phyloP scores from a whole-genome alignment of 306 rosid genomes.

The Ormosia semicastrata region DNA sequence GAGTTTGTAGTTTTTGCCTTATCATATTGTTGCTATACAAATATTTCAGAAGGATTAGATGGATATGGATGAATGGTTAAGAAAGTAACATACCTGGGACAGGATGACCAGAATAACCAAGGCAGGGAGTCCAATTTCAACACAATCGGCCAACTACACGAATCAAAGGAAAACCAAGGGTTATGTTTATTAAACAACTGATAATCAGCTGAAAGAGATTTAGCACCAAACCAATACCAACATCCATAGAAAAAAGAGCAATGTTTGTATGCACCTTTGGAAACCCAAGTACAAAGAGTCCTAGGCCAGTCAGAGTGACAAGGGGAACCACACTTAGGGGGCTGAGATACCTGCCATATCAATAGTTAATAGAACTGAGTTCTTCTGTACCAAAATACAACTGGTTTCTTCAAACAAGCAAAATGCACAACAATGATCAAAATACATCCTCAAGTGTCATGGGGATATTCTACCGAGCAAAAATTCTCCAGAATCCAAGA shows the following conservation, averaged over 20 bases:
- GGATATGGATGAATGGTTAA: neutral
- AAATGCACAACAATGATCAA: neutral
- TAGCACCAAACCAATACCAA: neutral
- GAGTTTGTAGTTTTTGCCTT: neutral
- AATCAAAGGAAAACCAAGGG: conserved; percentile 28
- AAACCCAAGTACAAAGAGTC: conserved; percentile 66
- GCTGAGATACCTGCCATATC: conserved; percentile 67
- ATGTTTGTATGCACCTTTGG: conserved; percentile 50
- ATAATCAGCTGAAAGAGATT: conserved; percentile 2
- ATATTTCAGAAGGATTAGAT: neutral
- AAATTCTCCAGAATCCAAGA: conserved; percentile 80
- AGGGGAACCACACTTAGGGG: conserved; percentile 84
- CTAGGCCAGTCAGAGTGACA: conserved; percentile 83
- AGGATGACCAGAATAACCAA: conserved; percentile 62
- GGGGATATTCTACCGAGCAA: conserved; percentile 50
- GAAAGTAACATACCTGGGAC: conserved; percentile 60
- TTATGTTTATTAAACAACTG: conserved; percentile 17
- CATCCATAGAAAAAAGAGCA: neutral
- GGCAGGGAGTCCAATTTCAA: conserved; percentile 93
- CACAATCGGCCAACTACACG: conserved; percentile 72
- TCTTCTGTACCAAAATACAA: neutral
- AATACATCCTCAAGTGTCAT: neutral
- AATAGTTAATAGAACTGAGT: neutral
- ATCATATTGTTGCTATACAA: neutral
- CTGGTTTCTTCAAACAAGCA: conserved; percentile 20